phyloP scores from a whole-genome alignment of 352 stramenopile genomes.

The Globisporangium paroecandrum region DNA sequence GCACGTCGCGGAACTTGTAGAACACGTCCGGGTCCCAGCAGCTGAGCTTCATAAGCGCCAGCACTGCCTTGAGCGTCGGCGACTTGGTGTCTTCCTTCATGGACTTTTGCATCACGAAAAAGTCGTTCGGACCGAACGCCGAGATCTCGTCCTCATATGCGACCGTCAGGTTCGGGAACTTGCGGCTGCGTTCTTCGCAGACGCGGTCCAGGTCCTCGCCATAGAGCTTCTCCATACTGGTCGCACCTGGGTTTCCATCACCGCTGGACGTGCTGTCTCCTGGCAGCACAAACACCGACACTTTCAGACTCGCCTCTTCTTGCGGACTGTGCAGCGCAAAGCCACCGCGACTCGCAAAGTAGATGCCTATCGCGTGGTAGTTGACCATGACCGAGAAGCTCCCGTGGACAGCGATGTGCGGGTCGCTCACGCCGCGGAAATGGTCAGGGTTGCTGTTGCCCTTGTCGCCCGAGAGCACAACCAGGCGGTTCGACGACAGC shows the following conservation, averaged over 20 bases:
- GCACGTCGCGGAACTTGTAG: slow-evolving; percentile 92
- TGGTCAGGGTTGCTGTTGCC: slow-evolving; percentile 92
- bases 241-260: neutral
- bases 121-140: slow-evolving; percentile 92
- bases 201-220: slow-evolving; percentile 56
- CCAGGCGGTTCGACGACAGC: slow-evolving; percentile 45
- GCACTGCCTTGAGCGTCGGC: slow-evolving; percentile 81
- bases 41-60: slow-evolving; percentile 90
- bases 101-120: slow-evolving; percentile 92
- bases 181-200: slow-evolving; percentile 48
- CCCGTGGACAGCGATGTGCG: slow-evolving; percentile 94
- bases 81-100: slow-evolving; percentile 79
- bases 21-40: slow-evolving; percentile 94
- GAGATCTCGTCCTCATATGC: slow-evolving; percentile 88
- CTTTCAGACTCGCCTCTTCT: slow-evolving; percentile 92
- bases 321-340: slow-evolving; percentile 92
- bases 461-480: slow-evolving; percentile 93
- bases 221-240: slow-evolving; percentile 36
- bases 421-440: slow-evolving; percentile 88
- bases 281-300: slow-evolving; percentile 84
- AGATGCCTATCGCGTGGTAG: slow-evolving; percentile 92
- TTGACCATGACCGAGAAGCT: slow-evolving; percentile 96
- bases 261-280: neutral
- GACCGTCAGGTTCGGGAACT: slow-evolving; percentile 63
- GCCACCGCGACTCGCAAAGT: slow-evolving; percentile 87